Base-by-base conservation (phyloP, 805 yeast genomes). In the Kodamaea laetipori region DNA sequence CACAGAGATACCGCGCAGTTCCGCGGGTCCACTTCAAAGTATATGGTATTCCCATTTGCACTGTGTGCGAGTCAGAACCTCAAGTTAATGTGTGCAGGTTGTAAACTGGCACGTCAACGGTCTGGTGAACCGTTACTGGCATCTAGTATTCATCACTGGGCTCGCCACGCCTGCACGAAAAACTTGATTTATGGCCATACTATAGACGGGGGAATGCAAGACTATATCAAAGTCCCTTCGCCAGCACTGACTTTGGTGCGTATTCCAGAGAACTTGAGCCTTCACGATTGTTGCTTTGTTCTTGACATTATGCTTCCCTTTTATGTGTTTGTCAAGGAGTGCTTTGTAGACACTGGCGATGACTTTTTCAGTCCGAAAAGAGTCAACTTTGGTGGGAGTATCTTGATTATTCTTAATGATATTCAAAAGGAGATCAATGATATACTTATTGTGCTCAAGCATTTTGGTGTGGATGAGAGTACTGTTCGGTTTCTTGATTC, bases 161-260 rank as follows among this genome's bases (percentile, higher is more conserved):
- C 17, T n/a, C 31, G 34, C 8, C 44, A 44, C 41, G 57, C 59
- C 3, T 69, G 75, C 43, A 17, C 49, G 3, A 38, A 43, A 3
- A 43, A 49, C 21, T 52, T 57, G 38, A 57, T 55, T 4, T 66
- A 63, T 49, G 75, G 75, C 2, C 43, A 40, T 9, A 63, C 63
- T 37, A 37, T 69, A 3, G 64, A 69, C 38, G 75, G 75, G 6
- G 74, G 74, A 3, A 49, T 70, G 13, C 74, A 69, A 48, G 73
- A 69, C 34, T 63, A 47, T 44, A 47, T 70, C 23, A 54, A 58
- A 27, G 53, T 69, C 3, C 51, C 51, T 6, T 37, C 50, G 33
- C 65, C 71, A 0, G 51, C 53, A 12, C 39, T 55, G 21, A 44
- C 56, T 16, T 50, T 69, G 33, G 50, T 69, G 9, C 48, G 46